A percentile compares a stretch with the other conserved stretches of the same genome.
Conservation (phyloP, 2,329 filamentous ascomycete species). For the Mollisia scopiformis region DNA sequence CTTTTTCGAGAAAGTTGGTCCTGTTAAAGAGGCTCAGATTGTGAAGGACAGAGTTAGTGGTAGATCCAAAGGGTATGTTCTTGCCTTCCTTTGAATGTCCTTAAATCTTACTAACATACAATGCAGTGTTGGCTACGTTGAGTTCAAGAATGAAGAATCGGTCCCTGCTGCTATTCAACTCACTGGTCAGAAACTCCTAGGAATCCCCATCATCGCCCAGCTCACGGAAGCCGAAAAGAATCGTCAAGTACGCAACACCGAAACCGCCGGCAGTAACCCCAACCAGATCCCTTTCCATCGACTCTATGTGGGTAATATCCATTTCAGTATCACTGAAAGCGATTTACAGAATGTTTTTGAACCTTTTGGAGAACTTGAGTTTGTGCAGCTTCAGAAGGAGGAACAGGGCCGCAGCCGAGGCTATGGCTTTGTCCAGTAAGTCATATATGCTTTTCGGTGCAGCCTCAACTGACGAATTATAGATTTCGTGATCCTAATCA, state of each 20-base stretch:
- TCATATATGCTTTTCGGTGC: constrained; percentile 31
- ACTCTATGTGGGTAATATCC: constrained; percentile 98
- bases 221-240: constrained; percentile 99
- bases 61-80: constrained; percentile 89
- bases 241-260: constrained; percentile 85
- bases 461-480: constrained; percentile 40
- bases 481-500: constrained; percentile 90
- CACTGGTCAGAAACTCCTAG: constrained; percentile 97
- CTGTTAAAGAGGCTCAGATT: constrained; percentile 96
- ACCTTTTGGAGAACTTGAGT: constrained; percentile 96
- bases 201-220: constrained; percentile 97
- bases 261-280: constrained; percentile 67
- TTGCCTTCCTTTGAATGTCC: background rate
- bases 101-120: constrained; percentile 40
- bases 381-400: constrained; percentile 96
- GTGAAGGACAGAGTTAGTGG: constrained; percentile 97
- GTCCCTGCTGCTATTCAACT: constrained; percentile 93
- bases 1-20: constrained; percentile 94
- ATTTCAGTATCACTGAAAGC: constrained; percentile 97
- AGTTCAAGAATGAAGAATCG: constrained; percentile 96
- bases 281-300: constrained; percentile 95
- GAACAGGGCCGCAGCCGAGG: constrained; percentile 88
- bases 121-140: constrained; percentile 93
- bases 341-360: constrained; percentile 97
- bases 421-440: constrained; percentile 98